Evolutionary conservation across 768 basidiomycete species (phyloP), one percentile per base, ranked within the genome.

Genomic region (Mycena filopes): DNA sequence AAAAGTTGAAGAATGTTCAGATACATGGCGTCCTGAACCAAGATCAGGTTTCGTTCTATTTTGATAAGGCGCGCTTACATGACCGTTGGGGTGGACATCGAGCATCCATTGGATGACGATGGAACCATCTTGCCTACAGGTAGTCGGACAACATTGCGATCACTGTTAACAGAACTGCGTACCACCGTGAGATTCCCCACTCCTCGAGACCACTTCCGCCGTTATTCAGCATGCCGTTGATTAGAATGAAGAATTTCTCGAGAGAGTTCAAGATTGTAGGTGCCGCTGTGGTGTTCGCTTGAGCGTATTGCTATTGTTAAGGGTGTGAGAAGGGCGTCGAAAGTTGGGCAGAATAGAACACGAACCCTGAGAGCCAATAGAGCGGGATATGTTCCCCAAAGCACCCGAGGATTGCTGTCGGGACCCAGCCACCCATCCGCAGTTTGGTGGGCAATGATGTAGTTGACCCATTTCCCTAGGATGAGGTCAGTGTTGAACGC

Each of bases 321-420:
- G 4, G 48, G 8, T 26, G 23, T 60, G 9, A 48, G 21, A 48
- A 9, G 25, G 11, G 3, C 10, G 43, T 31, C 29, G 38, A 4
- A 55, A 45, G n/a, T n/a, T n/a, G n/a, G 25, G 25, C n/a, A 6
- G 15, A 7, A 20, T 15, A 18, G 2, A 38, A n/a, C 26, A 18
- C 46, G 15, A 26, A 63, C 62, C 11, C 66, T 49, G 43, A 67
- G 66, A 23, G 66, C 66, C 54, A 67, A 49, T 25, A 67, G 46
- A 7, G 60, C 56, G 6, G 66, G 66, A 42, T 67, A 67, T 6
- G 66, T 67, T 41, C 66, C 66, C 66, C 66, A 67, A 21, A 67
- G 51, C 26, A 67, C 56, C 10, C 66, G 66, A 21, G 66, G 66
- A 15, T 18, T 63, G 45, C 66, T 67, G 25, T 67, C 60, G 23